Percentiles rank a stretch among this genome's conserved stretches.
Conservation (phyloP, 352 stramenopile genomes). For the Globisporangium apiculatum region DNA sequence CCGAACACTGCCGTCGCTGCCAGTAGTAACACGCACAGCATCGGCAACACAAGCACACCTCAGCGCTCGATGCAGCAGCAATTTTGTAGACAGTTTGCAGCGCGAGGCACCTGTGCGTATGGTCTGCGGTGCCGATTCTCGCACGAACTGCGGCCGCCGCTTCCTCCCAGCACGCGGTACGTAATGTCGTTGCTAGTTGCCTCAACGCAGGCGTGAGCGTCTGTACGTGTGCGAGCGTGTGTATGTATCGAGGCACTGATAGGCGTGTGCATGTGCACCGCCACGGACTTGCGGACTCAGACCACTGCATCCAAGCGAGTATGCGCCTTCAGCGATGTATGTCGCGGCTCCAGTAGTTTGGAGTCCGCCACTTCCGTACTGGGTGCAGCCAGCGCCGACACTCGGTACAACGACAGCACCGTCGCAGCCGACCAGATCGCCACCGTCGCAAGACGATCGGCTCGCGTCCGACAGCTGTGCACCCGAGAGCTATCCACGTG, state of each 20-base stretch:
- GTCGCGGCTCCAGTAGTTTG: neutral
- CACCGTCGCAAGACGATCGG: too few relatives aligned
- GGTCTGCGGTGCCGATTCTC: slow-evolving; percentile 52
- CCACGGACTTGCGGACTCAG: neutral
- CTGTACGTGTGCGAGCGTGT: too few relatives aligned
- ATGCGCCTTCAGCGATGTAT: neutral
- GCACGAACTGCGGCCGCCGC: slow-evolving; percentile 21
- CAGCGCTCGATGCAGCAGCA: neutral
- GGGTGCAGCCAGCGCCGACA: slow-evolving; percentile 5
- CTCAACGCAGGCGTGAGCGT: too few relatives aligned
- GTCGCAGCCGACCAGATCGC: too few relatives aligned
- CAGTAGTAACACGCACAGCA: neutral
- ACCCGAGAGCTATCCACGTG: too few relatives aligned
- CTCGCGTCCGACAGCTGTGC: too few relatives aligned
- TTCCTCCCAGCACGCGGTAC: slow-evolving; percentile 4
- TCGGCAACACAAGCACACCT: neutral
- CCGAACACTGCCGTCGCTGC: neutral
- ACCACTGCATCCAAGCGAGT: neutral
- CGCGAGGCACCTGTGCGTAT: slow-evolving; percentile 35
- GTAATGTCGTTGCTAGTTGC: neutral
- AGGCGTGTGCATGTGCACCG: too few relatives aligned
- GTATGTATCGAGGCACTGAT: too few relatives aligned
- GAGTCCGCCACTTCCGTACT: neutral
- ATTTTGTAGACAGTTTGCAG: slow-evolving; percentile 25
- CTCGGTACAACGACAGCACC: neutral